Evolutionary conservation across 2,329 filamentous ascomycete species (phyloP), one percentile per base, ranked within the genome.

Genomic region (Phialophora tarda): DNA sequence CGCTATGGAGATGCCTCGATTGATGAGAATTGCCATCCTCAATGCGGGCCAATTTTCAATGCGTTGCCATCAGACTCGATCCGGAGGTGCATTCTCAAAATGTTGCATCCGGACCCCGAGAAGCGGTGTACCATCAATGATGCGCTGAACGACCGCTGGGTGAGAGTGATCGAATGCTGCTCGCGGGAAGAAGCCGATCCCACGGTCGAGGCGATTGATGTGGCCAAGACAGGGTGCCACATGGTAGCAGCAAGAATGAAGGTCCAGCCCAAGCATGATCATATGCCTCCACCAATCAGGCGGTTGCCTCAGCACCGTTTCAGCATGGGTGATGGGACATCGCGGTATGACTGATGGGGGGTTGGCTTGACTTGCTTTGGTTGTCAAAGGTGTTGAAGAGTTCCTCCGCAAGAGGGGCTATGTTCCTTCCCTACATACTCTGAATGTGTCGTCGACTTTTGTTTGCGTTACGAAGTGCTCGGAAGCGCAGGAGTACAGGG

Each of bases 111-210:
- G 0, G 82, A 93, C 71, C 91, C 93, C 0, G 77, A 80, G 7
- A 87, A 87, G 75, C 89, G 93, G 50, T 87, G 90, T 71, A 86
- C 83, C 30, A 91, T 95, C 59, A 79, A 84, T 6, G 86, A 91
- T 1, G 87, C 91, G 0, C 79, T 92, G 62, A 87, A 84, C 68
- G 87, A 91, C 72, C 83, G 88, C n/a, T 92, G 88, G 84, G 81
- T 95, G 73, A 89, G 86, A 79, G 85, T 84, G 60, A 86, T 93
- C 48, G 90, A 93, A 72, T 95, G 92, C 79, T 96, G 92, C 76
- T 89, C 91, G 72, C 79, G 88, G 4, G 91, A 93, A 38, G 62
- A 72, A 85, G 82, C 67, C 28, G 28, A 55, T 12, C 4, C 24
- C 88, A 91, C 66, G 11, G 59, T 63, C 26, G 63, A 59, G 17